Conservation (phyloP, 2,329 filamentous ascomycete genomes). For the Bipolaris gigantea region DNA sequence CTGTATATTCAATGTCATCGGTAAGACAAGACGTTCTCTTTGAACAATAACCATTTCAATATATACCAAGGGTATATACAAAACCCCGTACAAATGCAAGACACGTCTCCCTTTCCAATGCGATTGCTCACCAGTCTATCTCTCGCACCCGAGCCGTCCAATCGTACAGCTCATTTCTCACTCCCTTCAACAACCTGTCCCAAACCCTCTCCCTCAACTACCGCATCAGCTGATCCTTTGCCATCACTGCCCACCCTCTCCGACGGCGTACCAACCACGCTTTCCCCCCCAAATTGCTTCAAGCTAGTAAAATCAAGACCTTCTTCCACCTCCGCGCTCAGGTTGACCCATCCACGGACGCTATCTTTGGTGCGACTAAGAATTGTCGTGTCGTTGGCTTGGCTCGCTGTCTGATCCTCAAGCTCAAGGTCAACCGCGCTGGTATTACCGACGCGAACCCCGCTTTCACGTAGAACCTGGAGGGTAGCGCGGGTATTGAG, state of each 20-base stretch:
- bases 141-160: not conserved
- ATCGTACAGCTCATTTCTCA: not conserved
- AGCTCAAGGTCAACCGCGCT: slow-evolving; percentile 47
- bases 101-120: no score
- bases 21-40: not conserved
- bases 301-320: not conserved
- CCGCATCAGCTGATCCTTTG: slow-evolving; percentile 28
- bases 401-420: slow-evolving; percentile 20
- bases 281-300: slow-evolving; percentile 7
- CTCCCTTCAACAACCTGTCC: slow-evolving; percentile 35
- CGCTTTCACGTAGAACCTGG: slow-evolving; percentile 62
- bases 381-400: slow-evolving; percentile 36
- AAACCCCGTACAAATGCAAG: not conserved
- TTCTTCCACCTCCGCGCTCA: slow-evolving; percentile 17
- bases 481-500: slow-evolving; percentile 81
- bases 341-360: slow-evolving; percentile 43
- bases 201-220: slow-evolving; percentile 42
- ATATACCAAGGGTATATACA: not conserved
- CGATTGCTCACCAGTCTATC: no score
- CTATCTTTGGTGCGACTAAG: slow-evolving; percentile 28
- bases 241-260: slow-evolving; percentile 11
- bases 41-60: not conserved
- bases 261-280: slow-evolving; percentile 8
- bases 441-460: slow-evolving; percentile 47
- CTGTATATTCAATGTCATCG: not conserved